A percentile compares a stretch with the other conserved stretches of the same genome.
Evolutionary conservation across 371 early-diverging fungal species (phyloP).

Genomic region (Syncephalastrum racemosum): DNA sequence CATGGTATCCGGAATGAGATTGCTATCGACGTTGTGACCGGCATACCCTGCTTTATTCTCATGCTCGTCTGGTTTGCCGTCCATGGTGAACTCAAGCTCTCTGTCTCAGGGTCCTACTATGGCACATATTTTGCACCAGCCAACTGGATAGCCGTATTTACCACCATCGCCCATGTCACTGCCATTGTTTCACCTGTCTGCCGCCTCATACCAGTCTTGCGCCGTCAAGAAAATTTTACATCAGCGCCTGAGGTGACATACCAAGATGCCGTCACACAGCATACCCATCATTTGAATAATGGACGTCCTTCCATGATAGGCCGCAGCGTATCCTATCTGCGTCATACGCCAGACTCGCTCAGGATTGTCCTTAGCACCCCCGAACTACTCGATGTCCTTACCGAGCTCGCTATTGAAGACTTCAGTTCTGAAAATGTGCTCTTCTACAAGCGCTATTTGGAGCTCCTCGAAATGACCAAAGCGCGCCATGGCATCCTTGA

Average conservation of each 20-base stretch:
- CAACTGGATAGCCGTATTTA: slow-evolving; percentile 27
- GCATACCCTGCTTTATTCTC: slow-evolving; percentile 26
- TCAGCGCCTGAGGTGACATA: no score
- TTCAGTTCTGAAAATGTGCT: slow-evolving; percentile 44
- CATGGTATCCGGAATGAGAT: slow-evolving; percentile 45
- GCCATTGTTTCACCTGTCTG: slow-evolving; percentile 29
- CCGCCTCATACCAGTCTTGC: slow-evolving; percentile 3
- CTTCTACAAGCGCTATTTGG: slow-evolving; percentile 35
- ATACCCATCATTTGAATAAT: no score
- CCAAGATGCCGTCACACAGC: no score
- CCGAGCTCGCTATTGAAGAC: slow-evolving; percentile 37
- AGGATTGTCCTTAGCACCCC: slow-evolving; percentile 22
- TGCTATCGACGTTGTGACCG: slow-evolving; percentile 19
- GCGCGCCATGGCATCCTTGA: background rate
- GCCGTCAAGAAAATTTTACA: no score
- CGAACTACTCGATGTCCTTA: slow-evolving; percentile 19
- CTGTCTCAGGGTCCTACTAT: background rate
- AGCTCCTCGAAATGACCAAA: slow-evolving; percentile 21
- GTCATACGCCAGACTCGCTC: slow-evolving; percentile 23
- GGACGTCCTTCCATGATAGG: no score
- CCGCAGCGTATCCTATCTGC: background rate
- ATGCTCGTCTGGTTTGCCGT: slow-evolving; percentile 24
- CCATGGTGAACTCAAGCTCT: background rate
- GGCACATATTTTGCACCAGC: slow-evolving; percentile 15
- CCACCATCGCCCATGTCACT: slow-evolving; percentile 20